These are phyloP conservation scores for Pseudognaphalium luteoalbum DNA, from an alignment of 129 eudicot species.

Conservation along the genomic window DNA sequence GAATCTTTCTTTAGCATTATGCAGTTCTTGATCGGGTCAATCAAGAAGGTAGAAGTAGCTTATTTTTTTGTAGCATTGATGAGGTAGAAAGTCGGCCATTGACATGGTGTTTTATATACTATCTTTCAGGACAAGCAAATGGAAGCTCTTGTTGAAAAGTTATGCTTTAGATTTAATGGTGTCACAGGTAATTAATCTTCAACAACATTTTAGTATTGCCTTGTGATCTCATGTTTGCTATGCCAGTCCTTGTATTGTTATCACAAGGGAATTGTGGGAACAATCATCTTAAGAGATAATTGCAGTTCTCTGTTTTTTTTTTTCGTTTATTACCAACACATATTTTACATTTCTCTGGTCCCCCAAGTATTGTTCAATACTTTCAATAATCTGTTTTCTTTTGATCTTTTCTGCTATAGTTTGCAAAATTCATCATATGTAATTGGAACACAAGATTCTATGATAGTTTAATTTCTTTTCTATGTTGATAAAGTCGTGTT, in stretches of 20 bases:
- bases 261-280: too few species aligned
- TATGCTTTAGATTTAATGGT: constrained; percentile 86
- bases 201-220: neutral
- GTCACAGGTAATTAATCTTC: constrained; percentile 60
- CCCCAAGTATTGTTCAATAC: neutral
- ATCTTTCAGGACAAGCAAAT: constrained; percentile 89
- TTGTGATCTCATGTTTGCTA: neutral
- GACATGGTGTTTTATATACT: neutral
- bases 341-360: neutral
- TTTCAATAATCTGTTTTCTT: neutral
- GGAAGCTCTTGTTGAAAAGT: constrained; percentile 98
- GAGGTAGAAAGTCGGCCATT: constrained; percentile 8
- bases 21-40: constrained; percentile 94
- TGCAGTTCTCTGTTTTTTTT: neutral
- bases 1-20: constrained; percentile 88
- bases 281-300: neutral
- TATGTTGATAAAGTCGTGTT: constrained; percentile 15
- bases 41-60: constrained; percentile 67
- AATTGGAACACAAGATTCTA: neutral
- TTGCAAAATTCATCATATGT: neutral
- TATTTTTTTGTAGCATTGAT: constrained; percentile 9
- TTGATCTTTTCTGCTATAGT: neutral
- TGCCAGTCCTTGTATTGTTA: neutral
- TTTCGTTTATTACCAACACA: neutral
- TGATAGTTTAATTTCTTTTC: neutral